These are phyloP conservation scores for Quercus dentata DNA, from an alignment of 306 rosid genomes.

Conservation along the genomic window DNA sequence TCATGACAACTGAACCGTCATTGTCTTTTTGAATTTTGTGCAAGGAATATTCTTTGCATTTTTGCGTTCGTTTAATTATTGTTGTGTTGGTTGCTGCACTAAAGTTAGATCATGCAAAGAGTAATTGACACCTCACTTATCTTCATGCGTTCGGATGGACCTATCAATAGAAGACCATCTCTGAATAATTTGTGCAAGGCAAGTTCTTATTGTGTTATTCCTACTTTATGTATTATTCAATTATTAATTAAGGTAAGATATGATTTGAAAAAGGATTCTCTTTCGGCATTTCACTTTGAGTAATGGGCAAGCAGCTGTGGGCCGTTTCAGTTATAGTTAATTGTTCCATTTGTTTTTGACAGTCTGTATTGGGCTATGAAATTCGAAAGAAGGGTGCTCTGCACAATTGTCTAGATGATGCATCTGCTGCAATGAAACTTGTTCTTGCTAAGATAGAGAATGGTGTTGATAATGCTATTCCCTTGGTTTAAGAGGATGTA, in stretches of 20 bases:
- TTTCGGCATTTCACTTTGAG: neutral
- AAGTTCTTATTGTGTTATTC: conserved; percentile 23
- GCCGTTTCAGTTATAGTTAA: neutral
- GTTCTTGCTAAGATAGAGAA: conserved; percentile 66
- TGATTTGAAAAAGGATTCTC: neutral
- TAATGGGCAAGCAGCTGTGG: neutral
- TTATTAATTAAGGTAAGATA: neutral
- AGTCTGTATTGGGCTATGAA: conserved; percentile 65
- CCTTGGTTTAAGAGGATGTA: conserved; percentile 50
- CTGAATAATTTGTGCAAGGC: conserved; percentile 79
- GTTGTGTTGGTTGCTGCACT: conserved; percentile 46
- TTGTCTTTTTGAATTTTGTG: neutral
- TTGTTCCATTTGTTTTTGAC: conserved; percentile 17
- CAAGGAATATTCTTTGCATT: neutral
- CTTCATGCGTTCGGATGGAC: conserved; percentile 48
- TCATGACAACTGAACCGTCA: neutral
- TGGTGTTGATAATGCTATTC: conserved; percentile 43
- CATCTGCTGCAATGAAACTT: conserved; percentile 90
- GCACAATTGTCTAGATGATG: conserved; percentile 88
- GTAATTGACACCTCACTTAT: conserved; percentile 56
- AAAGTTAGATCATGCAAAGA: conserved; percentile 60
- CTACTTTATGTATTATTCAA: neutral
- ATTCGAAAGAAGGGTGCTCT: conserved; percentile 62
- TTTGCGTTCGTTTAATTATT: conserved; percentile 13
- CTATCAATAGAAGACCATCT: conserved; percentile 58